Conservation (phyloP, 2,329 filamentous ascomycete species). For the Ceratocystis harringtonii region DNA sequence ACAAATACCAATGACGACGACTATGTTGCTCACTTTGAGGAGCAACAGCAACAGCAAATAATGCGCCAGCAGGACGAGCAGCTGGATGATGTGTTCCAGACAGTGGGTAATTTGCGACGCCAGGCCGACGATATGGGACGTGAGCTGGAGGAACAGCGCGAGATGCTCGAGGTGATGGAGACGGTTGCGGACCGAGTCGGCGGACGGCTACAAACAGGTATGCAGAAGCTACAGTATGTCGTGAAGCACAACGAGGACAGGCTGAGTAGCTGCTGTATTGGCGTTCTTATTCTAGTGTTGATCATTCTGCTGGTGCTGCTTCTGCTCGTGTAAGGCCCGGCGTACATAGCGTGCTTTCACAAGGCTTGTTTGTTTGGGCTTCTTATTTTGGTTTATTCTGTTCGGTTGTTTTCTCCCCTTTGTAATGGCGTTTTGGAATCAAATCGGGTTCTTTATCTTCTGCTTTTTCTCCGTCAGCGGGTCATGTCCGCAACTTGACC, state of each 20-base stretch:
- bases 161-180: conserved; percentile 78
- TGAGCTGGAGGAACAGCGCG: conserved; percentile 86
- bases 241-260: conserved; percentile 82
- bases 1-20: conserved; percentile 32
- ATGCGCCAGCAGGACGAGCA: conserved; percentile 92
- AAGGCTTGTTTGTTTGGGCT: background rate
- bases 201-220: conserved; percentile 67
- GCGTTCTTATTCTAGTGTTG: conserved; percentile 70
- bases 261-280: conserved; percentile 81
- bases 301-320: conserved; percentile 75
- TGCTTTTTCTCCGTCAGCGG: background rate
- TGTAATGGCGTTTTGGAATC: conserved; percentile 2
- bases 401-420: background rate
- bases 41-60: conserved; percentile 78
- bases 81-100: conserved; percentile 81
- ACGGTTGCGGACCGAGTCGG: conserved; percentile 73
- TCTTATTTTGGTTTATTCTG: background rate
- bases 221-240: conserved; percentile 74
- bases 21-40: conserved; percentile 70
- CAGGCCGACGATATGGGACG: conserved; percentile 94
- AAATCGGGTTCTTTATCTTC: background rate
- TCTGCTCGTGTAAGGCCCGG: conserved; percentile 35
- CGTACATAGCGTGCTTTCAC: background rate
- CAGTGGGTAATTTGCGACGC: conserved; percentile 74
- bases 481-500: background rate